Conservation (phyloP, 257 asterid species). For the Dorcoceras hygrometricum region DNA sequence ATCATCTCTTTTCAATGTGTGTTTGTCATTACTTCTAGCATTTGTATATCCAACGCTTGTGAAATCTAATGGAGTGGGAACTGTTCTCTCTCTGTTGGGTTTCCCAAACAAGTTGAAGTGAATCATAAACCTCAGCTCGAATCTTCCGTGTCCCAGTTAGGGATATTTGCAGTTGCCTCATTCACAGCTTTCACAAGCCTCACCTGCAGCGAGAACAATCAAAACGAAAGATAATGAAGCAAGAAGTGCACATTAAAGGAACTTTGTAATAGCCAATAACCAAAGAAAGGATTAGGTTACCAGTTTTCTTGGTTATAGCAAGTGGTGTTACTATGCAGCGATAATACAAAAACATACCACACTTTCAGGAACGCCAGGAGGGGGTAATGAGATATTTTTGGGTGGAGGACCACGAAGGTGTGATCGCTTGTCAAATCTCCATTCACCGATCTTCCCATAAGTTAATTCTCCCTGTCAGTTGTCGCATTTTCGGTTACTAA, state of each 20-base stretch:
- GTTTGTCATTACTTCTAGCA: conserved; percentile 19
- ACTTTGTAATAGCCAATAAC: background rate
- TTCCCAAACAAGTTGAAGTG: conserved; percentile 9
- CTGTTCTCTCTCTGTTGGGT: conserved; percentile 12
- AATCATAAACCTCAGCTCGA: conserved; percentile 16
- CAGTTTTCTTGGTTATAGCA: background rate
- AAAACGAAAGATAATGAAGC: background rate
- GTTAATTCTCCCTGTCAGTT: conserved; percentile 75
- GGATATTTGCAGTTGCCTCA: conserved; percentile 86
- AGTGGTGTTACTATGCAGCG: background rate
- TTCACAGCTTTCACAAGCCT: conserved; percentile 83
- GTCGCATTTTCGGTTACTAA: conserved; percentile 20
- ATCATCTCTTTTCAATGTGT: conserved; percentile 31
- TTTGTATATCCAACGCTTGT: conserved; percentile 25
- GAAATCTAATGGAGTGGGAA: conserved; percentile 23
- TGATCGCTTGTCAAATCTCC: conserved; percentile 98
- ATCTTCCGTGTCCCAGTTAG: conserved; percentile 65
- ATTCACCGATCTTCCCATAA: conserved; percentile 86
- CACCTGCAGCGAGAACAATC: conserved; percentile 44
- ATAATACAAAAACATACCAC: conserved; percentile 60
- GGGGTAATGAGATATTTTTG: conserved; percentile 75
- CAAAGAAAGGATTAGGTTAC: background rate
- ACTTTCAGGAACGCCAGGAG: conserved; percentile 95
- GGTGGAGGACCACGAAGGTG: conserved; percentile 78
- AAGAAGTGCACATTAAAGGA: background rate